Base-by-base conservation (phyloP, 2,329 filamentous ascomycete genomes). In the Trichothecium roseum region DNA sequence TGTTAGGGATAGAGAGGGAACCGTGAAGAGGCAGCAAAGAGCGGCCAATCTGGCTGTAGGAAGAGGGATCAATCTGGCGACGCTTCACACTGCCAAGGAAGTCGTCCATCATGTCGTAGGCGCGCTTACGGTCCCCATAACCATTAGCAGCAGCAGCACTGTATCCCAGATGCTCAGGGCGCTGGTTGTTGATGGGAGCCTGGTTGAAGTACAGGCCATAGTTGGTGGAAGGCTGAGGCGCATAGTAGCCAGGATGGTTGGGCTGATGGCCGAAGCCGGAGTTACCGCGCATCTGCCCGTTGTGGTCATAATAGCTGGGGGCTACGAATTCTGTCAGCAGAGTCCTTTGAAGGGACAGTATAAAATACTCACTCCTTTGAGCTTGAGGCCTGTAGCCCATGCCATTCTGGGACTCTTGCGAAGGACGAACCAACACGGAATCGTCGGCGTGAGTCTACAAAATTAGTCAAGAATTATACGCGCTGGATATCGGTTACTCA, bases 11-110 rank as follows among this genome's bases (percentile, higher is more conserved):
- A 55, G 60, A 76, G 52, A 72, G 79, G 60, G 82, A 69, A 36
- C 77, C 76, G 54, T 91, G 84, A 10, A 94, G 72, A 42, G 84
- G 82, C 55, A 89, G 74, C 40, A 98, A 72, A 42, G 88, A 82
- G 55, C 91, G 85, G 47, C 87, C 87, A 44, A 98, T 87, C 53
- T 93, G 84, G 38, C 82, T 73, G 59, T 95, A 96, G n/a, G 83
- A 91, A 36, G 72, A 72, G 3, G 88, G 84, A 55, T 96, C 86
- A 46, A 96, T 83, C 49, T 87, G 79, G 52, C 87, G 83, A 50
- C 88, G 84, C 70, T 95, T 96, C 47, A 87, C 79, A 54, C 84
- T 86, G 46, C 84, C 85, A 46, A 96, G 94, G 64, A 96, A 94
- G 55, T 94, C 86, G 53, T 94, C 89, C 40, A 95, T 67, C 39